Evolutionary conservation across 2,329 filamentous ascomycete species (phyloP).

Genomic region (Phialocephala subalpina): DNA sequence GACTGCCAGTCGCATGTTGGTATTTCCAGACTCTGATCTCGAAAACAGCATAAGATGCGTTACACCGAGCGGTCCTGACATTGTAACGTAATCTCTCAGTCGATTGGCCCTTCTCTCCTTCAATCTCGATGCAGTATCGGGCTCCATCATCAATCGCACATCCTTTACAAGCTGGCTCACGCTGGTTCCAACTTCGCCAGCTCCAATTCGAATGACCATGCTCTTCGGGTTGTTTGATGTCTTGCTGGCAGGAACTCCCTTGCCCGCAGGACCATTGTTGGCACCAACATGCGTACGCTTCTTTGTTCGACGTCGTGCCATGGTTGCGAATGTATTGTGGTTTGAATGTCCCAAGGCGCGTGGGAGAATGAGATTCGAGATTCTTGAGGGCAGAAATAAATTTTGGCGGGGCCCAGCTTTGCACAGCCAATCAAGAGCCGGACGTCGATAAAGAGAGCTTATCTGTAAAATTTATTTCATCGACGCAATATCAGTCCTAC

Average conservation of each 20-base stretch:
- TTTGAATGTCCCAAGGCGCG: constrained; percentile 30
- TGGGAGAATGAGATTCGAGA: constrained; percentile 28
- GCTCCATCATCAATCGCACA: constrained; percentile 94
- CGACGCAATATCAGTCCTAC: background rate
- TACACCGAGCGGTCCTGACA: constrained; percentile 94
- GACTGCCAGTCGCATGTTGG: constrained; percentile 86
- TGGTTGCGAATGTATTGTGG: constrained; percentile 48
- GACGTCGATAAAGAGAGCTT: constrained; percentile 44
- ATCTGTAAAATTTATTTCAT: constrained; percentile 32
- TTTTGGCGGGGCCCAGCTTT: constrained; percentile 32
- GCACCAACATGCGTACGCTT: constrained; percentile 86
- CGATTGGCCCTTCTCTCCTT: constrained; percentile 91
- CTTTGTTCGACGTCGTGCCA: constrained; percentile 85
- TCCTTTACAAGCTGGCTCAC: constrained; percentile 92
- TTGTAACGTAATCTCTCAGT: constrained; percentile 90
- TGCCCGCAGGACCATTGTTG: constrained; percentile 57
- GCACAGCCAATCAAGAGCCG: constrained; percentile 39
- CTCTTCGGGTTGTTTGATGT: constrained; percentile 80
- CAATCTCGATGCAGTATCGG: constrained; percentile 86
- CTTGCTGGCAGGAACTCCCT: constrained; percentile 65
- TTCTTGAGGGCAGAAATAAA: constrained; percentile 37
- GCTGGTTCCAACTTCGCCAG: constrained; percentile 89
- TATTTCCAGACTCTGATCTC: constrained; percentile 87
- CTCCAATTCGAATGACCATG: constrained; percentile 98
- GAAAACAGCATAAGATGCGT: constrained; percentile 94